phyloP scores from a whole-genome alignment of 2,329 filamentous ascomycete species.

The Sclerotinia glacialis region DNA sequence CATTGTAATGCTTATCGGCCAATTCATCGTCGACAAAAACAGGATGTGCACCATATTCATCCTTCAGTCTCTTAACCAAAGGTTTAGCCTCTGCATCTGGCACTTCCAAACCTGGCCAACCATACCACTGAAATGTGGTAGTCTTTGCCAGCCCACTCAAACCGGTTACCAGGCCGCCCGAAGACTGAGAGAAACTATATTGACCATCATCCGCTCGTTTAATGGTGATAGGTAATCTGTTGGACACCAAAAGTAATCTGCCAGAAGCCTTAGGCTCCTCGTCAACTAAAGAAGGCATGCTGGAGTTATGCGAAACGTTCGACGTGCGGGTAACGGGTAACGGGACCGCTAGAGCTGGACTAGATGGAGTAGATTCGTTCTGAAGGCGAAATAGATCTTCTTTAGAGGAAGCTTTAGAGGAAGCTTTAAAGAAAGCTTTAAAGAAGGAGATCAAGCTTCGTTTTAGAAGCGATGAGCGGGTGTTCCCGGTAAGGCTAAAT shows the following conservation, averaged over 20 bases:
- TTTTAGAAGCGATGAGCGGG: constrained; percentile 6
- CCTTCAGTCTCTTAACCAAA: constrained; percentile 74
- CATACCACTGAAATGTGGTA: constrained; percentile 97
- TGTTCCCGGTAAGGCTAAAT: constrained; percentile 19
- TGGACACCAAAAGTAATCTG: constrained; percentile 80
- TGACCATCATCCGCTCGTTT: constrained; percentile 88
- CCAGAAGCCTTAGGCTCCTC: constrained; percentile 31
- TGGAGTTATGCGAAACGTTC: neutral
- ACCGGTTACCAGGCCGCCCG: constrained; percentile 90
- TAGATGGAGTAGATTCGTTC: neutral
- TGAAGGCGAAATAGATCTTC: neutral
- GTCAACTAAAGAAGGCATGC: constrained; percentile 34
- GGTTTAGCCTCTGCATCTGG: constrained; percentile 75
- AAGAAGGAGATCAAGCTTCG: neutral
- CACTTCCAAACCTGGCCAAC: constrained; percentile 92
- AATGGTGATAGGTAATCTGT: constrained; percentile 93
- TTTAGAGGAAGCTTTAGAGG: neutral
- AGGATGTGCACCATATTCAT: constrained; percentile 85
- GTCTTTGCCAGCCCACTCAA: constrained; percentile 88
- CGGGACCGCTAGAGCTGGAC: neutral
- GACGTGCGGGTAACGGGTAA: neutral
- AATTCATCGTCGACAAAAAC: constrained; percentile 93
- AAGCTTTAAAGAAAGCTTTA: neutral
- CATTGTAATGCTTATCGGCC: constrained; percentile 94
- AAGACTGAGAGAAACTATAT: constrained; percentile 95